Percentiles rank a stretch among this genome's conserved stretches.
phyloP scores from a whole-genome alignment of 495 filamentous ascomycete species.

The Daldinia decipiens region DNA sequence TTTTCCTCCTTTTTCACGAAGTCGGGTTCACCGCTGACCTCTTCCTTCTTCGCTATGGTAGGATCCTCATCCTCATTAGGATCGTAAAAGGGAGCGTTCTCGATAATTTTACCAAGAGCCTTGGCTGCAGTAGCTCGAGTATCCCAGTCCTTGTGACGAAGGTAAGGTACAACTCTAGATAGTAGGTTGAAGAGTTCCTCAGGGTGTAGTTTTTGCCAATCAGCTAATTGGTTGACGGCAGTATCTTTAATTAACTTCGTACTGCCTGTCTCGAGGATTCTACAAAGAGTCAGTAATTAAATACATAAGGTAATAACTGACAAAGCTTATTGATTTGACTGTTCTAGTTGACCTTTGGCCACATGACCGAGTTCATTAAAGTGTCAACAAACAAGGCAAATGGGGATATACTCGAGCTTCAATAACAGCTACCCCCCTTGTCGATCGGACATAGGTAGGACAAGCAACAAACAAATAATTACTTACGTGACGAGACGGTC shows the following conservation, averaged over 20 bases:
- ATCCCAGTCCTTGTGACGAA: conserved; percentile 94
- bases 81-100: conserved; percentile 87
- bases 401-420: neutral
- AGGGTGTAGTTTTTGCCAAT: conserved; percentile 96
- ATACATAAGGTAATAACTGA: neutral
- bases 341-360: neutral
- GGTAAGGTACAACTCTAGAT: conserved; percentile 93
- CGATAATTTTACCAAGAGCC: conserved; percentile 90
- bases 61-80: conserved; percentile 72
- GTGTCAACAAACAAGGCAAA: neutral
- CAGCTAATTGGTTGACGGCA: conserved; percentile 93
- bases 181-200: conserved; percentile 97
- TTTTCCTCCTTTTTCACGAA: conserved; percentile 65
- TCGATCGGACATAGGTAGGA: neutral
- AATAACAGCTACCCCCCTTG: neutral
- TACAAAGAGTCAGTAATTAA: conserved; percentile 54
- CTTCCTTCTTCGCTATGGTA: conserved; percentile 61
- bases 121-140: conserved; percentile 90
- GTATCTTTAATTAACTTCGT: conserved; percentile 94
- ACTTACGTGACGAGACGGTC: conserved; percentile 95
- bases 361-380: neutral
- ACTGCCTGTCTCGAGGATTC: conserved; percentile 94
- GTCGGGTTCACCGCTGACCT: conserved; percentile 50
- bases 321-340: neutral
- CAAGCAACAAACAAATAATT: conserved; percentile 20